Percentiles rank a stretch among this genome's conserved stretches.
Conservation (phyloP, 139 green algal genomes). For the Tetraselmis chui region DNA sequence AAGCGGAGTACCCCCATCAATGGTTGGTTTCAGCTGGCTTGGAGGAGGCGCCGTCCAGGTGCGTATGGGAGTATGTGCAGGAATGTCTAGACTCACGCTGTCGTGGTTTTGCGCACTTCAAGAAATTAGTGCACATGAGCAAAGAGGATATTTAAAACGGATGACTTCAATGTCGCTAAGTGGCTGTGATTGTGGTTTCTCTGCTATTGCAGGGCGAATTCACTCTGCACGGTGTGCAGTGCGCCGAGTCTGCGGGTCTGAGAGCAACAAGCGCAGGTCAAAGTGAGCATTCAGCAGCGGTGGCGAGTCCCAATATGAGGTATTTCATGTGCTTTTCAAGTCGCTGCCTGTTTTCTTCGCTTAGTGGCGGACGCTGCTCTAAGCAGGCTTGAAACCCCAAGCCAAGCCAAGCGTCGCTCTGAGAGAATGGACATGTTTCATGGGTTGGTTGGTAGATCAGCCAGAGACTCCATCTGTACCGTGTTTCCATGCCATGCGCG, state of each 20-base stretch:
- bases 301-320: neutral
- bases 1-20: neutral
- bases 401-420: too few species aligned
- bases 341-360: neutral
- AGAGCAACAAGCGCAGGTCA: neutral
- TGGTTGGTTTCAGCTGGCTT: neutral
- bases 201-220: neutral
- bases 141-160: too few species aligned
- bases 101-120: too few species aligned
- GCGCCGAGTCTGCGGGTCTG: neutral
- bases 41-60: neutral
- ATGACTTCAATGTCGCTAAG: neutral
- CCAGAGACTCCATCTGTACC: too few species aligned
- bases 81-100: too few species aligned
- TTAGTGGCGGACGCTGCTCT: neutral
- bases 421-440: too few species aligned
- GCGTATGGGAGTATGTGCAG: too few species aligned
- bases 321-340: too few species aligned
- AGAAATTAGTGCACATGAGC: too few species aligned
- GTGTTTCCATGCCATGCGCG: too few species aligned
- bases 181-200: neutral
- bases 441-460: too few species aligned
- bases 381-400: too few species aligned
- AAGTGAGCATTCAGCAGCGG: neutral
- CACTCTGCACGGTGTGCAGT: neutral